Evolutionary conservation across 2,329 filamentous ascomycete genomes (phyloP).

Genomic region (Plectosphaerella sp.): DNA sequence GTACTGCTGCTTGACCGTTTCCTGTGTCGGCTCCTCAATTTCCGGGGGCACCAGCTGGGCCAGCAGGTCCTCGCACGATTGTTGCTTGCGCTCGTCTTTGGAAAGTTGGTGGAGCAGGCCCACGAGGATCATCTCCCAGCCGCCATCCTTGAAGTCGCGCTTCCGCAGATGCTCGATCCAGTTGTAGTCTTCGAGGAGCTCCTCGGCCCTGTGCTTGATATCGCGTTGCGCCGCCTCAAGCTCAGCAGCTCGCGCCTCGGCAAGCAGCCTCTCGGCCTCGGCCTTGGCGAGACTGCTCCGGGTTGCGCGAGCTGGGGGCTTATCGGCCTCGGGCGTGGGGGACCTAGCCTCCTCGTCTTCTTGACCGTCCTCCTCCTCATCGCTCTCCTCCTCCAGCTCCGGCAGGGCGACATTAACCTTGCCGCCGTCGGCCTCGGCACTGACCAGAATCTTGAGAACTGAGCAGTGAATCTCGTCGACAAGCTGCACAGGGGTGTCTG

Average conservation of each 20-base stretch:
- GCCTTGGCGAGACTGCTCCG: constrained; percentile 80
- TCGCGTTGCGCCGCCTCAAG: constrained; percentile 40
- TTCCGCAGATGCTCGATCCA: constrained; percentile 84
- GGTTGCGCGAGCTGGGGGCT: constrained; percentile 67
- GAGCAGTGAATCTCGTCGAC: constrained; percentile 90
- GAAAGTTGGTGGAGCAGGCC: constrained; percentile 84
- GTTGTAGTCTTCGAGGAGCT: constrained; percentile 68
- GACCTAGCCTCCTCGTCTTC: constrained; percentile 45
- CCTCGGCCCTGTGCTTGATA: constrained; percentile 64
- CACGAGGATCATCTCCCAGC: constrained; percentile 87
- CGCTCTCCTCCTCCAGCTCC: constrained; percentile 66
- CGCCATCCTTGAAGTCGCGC: constrained; percentile 80
- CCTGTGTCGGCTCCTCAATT: constrained; percentile 68
- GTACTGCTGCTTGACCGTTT: constrained; percentile 72
- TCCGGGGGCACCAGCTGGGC: constrained; percentile 76
- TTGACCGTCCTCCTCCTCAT: constrained; percentile 60
- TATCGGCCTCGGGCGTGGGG: constrained; percentile 67
- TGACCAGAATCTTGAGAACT: constrained; percentile 80
- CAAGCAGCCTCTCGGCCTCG: constrained; percentile 65
- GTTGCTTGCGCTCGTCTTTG: constrained; percentile 64
- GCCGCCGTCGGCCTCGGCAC: constrained; percentile 68
- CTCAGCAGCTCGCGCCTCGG: constrained; percentile 52
- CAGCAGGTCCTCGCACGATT: constrained; percentile 74
- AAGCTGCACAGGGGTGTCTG: constrained; percentile 73
- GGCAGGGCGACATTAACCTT: constrained; percentile 76